Conservation (phyloP, 306 rosid genomes). For the Potentilla sterilis region DNA sequence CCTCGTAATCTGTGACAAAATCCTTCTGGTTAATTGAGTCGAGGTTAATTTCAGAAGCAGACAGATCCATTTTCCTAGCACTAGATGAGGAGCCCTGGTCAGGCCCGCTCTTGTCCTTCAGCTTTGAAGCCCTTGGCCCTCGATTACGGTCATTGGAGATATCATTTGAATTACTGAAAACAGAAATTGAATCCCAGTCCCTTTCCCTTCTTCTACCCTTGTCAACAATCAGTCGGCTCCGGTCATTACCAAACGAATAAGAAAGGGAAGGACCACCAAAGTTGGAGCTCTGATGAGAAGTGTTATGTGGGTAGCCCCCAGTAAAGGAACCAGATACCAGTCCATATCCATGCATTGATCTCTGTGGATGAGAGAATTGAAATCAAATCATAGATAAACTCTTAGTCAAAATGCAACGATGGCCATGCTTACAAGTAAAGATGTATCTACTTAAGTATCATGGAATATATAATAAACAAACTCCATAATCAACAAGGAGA, state of each 20-base stretch:
- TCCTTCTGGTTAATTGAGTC: conserved; percentile 42
- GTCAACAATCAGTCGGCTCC: conserved; percentile 34
- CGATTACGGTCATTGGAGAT: conserved; percentile 49
- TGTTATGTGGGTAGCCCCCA: conserved; percentile 33
- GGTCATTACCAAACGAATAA: conserved; percentile 38
- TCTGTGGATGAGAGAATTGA: conserved; percentile 49
- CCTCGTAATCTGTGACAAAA: conserved; percentile 48
- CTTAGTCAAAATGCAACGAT: background rate
- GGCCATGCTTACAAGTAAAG: background rate
- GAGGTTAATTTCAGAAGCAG: conserved; percentile 35
- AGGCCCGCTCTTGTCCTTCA: conserved; percentile 42
- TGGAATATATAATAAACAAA: background rate
- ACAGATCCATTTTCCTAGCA: conserved; percentile 26
- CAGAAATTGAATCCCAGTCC: conserved; percentile 38
- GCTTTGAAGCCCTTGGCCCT: conserved; percentile 55
- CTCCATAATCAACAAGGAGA: background rate
- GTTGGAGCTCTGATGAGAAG: conserved; percentile 45
- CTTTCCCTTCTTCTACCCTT: conserved; percentile 55
- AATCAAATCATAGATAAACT: too few relatives aligned
- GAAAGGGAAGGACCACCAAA: conserved; percentile 45
- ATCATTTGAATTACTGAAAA: conserved; percentile 38
- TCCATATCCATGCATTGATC: conserved; percentile 45
- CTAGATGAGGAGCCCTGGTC: conserved; percentile 36
- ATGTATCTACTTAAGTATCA: background rate
- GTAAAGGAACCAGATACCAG: conserved; percentile 36